Evolutionary conservation across 2,329 filamentous ascomycete species (phyloP), one percentile per base, ranked within the genome.

Genomic region (Rhytidhysteron rufulum): DNA sequence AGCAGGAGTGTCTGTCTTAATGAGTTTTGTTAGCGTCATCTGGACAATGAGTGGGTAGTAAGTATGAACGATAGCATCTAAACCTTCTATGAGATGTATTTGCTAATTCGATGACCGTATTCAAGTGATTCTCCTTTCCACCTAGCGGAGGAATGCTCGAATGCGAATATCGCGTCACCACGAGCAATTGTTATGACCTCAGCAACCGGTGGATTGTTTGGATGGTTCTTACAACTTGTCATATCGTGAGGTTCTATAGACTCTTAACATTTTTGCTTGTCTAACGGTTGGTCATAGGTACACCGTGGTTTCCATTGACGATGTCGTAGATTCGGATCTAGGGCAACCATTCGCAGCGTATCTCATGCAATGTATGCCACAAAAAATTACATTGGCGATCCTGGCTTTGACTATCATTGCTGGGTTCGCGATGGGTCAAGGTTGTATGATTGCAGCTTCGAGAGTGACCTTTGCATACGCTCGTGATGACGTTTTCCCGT

Each of bases 401-500:
- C 75, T 86, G 10, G 66, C 74, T 0, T 62, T 86, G 31, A 86
- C 82, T 2, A 84, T 86, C 47, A 69, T 86, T 30, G 83, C 81
- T 42, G 78, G 80, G 2, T 86, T 86, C 55, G 79, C 75, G 30
- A 86, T 86, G 79, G 83, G 83, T 5, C 82, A 86, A 58, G 83
- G 82, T 2, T 85, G 82, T 57, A 86, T 85, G 79, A 77, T 87
- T 27, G 74, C 76, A 6, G 76, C 76, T 5, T 83, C 78, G 17
- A 75, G 84, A 34, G 83, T 86, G 32, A 84, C 82, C 1, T 88
- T 84, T 53, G 83, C 83, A 13, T 87, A 87, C 62, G 82, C 83
- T 15, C 79, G 84, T 24, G 83, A 87, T 53, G 82, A 79, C 51
- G 84, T 80, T 57, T 84, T 87, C 55, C 83, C 83, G 0, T 54